Evolutionary conservation across 2,329 filamentous ascomycete genomes (phyloP), one percentile per base, ranked within the genome.

Genomic region (Aureobasidium sp.): DNA sequence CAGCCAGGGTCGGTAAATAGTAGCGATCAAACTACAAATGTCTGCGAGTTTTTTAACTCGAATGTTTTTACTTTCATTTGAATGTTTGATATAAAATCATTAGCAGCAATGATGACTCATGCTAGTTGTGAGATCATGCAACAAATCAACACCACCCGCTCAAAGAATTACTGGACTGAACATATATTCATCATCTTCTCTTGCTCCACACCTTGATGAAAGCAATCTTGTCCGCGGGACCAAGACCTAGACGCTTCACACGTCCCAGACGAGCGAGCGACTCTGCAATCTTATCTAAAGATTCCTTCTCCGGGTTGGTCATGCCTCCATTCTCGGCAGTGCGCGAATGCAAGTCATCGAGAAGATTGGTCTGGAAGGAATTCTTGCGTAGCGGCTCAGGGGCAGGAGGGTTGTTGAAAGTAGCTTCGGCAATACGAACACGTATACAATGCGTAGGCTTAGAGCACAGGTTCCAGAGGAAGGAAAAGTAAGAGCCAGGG

Each of bases 391-490:
- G 42, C 11, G 48, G 64, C 63, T 67, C 66, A 61, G 29, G 59
- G 65, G 66, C 44, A 70, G 68, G 49, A 2, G 68, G 66, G 49
- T 69, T 71, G 65, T 76, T 74, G 70, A 74, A 73, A 5, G 92
- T 83, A 7, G 83, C 83, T 70, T 93, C 89, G 0, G 91, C 94
- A 61, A 99, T 92, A 54, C 94, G 85, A 13, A 97, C 93, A 29
- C 91, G 86, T 68, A 99, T 93, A 69, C 86, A 91, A 66, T 96
- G 94, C 1, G 90, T 95, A 1, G 91, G 89, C 52, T 87, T 85
- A 47, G 88, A 90, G 37, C 96, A 84, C 9, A 97, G 79, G 59
- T 87, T 88, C 91, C 92, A 99, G 9, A 97, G 71, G 72, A 97
- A 97, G 2, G 77, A 77, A 6, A 83, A 57, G 73, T 89, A 91